Percentiles rank a stretch among this genome's conserved stretches.
These are phyloP conservation scores for Ziziphus jujuba DNA, from an alignment of 306 rosid species.

Conservation along the genomic window DNA sequence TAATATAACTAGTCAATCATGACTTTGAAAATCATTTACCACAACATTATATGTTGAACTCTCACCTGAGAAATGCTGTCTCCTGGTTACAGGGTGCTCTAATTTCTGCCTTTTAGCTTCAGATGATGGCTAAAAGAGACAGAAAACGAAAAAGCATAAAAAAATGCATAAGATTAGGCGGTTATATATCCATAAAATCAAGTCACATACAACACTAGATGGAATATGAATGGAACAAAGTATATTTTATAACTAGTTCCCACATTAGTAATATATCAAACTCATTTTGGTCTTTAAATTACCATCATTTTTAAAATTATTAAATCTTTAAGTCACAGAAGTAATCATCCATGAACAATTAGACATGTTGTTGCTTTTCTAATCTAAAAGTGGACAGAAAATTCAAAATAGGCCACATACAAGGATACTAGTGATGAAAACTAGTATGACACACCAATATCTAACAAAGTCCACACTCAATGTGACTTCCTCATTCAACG, in stretches of 20 bases:
- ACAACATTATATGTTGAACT: slow-evolving; percentile 20
- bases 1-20: slow-evolving; percentile 15
- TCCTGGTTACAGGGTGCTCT: slow-evolving; percentile 42
- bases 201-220: slow-evolving; percentile 1
- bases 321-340: background rate
- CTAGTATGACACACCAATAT: too few species aligned
- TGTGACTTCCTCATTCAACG: slow-evolving; percentile 23
- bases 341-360: too few species aligned
- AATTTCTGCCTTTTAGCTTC: slow-evolving; percentile 55
- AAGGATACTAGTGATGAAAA: slow-evolving; percentile 2
- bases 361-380: background rate
- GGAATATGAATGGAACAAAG: background rate
- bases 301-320: background rate
- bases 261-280: background rate
- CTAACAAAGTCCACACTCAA: slow-evolving; percentile 25
- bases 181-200: background rate
- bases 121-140: slow-evolving; percentile 52
- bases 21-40: slow-evolving; percentile 1
- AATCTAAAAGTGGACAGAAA: background rate
- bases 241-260: background rate
- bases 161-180: slow-evolving; percentile 21
- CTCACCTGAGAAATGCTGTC: slow-evolving; percentile 56
- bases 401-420: background rate
- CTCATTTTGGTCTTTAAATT: background rate
- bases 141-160: slow-evolving; percentile 22